phyloP scores from a whole-genome alignment of 257 asterid species.

The Scutellaria galericulata region DNA sequence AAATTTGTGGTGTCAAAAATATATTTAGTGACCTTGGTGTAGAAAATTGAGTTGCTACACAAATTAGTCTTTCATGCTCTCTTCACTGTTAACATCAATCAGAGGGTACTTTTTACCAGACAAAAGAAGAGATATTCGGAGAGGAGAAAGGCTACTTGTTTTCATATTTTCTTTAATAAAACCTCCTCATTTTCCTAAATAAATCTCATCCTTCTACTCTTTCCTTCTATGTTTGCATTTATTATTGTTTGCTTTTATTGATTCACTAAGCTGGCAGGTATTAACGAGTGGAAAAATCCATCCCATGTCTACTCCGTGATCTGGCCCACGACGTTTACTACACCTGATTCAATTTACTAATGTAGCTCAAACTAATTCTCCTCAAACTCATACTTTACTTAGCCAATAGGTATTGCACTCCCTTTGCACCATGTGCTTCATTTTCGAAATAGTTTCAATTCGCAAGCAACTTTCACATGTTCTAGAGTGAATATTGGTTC shows the following conservation, averaged over 20 bases:
- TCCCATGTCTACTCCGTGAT: neutral
- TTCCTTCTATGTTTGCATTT: neutral
- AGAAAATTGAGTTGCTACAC: neutral
- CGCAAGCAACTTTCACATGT: constrained; percentile 5
- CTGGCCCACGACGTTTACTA: neutral
- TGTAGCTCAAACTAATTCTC: constrained; percentile 24
- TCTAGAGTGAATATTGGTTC: neutral
- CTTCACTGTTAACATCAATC: constrained; percentile 1
- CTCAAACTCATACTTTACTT: constrained; percentile 15
- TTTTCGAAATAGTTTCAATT: neutral
- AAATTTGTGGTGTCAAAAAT: neutral
- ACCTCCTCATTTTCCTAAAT: neutral
- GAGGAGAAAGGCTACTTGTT: neutral
- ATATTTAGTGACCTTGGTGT: constrained; percentile 18
- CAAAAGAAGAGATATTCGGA: neutral
- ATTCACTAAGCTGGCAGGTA: neutral
- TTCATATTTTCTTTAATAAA: neutral
- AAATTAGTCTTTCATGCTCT: constrained; percentile 21
- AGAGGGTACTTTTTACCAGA: neutral
- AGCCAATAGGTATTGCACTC: constrained; percentile 19
- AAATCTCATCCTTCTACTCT: neutral
- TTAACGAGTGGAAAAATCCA: neutral
- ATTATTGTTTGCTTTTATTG: neutral
- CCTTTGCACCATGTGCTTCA: constrained; percentile 12
- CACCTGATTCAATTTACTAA: neutral